Conservation (phyloP, 495 filamentous ascomycete genomes). For the Podospora pseudocomata region DNA sequence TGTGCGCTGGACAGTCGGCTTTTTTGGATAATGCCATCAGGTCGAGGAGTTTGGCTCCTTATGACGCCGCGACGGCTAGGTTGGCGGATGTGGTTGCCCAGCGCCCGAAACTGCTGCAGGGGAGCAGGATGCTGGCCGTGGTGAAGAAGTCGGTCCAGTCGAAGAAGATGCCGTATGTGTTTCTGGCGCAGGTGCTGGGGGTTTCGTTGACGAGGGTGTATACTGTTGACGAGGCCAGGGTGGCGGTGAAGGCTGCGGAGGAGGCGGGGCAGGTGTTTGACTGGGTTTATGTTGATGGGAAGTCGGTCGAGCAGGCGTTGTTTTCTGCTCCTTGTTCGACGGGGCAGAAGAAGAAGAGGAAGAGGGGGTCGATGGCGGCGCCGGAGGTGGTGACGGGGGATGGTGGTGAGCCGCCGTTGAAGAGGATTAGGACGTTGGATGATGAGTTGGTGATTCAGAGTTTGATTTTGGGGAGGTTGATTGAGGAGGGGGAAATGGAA, state of each 20-base stretch:
- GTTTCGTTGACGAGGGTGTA: conserved; percentile 63
- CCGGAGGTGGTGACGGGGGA: neutral
- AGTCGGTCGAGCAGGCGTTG: conserved; percentile 24
- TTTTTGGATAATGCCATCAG: conserved; percentile 75
- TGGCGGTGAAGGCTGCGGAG: conserved; percentile 51
- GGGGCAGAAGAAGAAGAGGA: conserved; percentile 39
- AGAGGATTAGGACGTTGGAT: conserved; percentile 59
- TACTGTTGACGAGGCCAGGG: conserved; percentile 60
- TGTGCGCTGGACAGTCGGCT: conserved; percentile 77
- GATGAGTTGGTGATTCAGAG: conserved; percentile 93
- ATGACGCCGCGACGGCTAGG: conserved; percentile 53
- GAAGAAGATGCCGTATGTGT: conserved; percentile 54
- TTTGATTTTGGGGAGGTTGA: conserved; percentile 76
- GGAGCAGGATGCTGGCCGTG: conserved; percentile 70
- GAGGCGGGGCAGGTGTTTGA: conserved; percentile 57
- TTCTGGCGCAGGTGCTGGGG: conserved; percentile 75
- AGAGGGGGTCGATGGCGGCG: conserved; percentile 36
- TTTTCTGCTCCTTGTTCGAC: conserved; percentile 25
- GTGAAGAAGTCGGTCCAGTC: conserved; percentile 63
- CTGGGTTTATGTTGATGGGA: conserved; percentile 73
- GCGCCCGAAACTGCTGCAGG: conserved; percentile 60
- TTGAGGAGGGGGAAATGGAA: conserved; percentile 57
- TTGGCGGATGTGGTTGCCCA: conserved; percentile 54
- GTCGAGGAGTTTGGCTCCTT: conserved; percentile 62
- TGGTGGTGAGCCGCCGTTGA: conserved; percentile 31